Conservation (phyloP, 2,329 filamentous ascomycete species). For the Setomelanomma holmii region DNA sequence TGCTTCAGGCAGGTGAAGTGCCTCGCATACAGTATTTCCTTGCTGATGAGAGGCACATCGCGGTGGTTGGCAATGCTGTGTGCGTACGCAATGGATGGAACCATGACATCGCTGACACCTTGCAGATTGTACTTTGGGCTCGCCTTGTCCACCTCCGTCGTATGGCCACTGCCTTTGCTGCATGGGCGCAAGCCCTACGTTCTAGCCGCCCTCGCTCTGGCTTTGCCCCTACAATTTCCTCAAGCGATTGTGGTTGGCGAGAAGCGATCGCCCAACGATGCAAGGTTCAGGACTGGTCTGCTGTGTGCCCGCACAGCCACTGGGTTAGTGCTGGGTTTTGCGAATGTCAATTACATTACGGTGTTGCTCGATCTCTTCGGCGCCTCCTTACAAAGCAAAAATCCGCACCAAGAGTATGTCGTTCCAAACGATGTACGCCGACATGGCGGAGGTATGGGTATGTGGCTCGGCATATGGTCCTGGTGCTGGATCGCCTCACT, state of each 20-base stretch:
- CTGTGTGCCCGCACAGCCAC: slow-evolving; percentile 70
- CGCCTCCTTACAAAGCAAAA: slow-evolving; percentile 73
- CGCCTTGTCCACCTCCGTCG: slow-evolving; percentile 72
- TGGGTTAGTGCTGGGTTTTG: slow-evolving; percentile 74
- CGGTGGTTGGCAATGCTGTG: slow-evolving; percentile 76
- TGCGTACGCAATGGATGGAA: slow-evolving; percentile 26
- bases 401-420: slow-evolving; percentile 75
- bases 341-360: slow-evolving; percentile 77
- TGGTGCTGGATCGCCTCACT: slow-evolving; percentile 79
- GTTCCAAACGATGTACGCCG: slow-evolving; percentile 72
- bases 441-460: slow-evolving; percentile 78
- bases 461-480: slow-evolving; percentile 71
- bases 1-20: slow-evolving; percentile 68
- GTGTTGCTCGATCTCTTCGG: slow-evolving; percentile 78
- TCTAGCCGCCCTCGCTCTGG: slow-evolving; percentile 70
- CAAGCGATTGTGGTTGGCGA: slow-evolving; percentile 72
- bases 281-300: slow-evolving; percentile 66
- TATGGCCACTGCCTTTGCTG: slow-evolving; percentile 76
- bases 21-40: slow-evolving; percentile 82
- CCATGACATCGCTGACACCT: slow-evolving; percentile 9
- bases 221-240: slow-evolving; percentile 77
- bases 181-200: slow-evolving; percentile 81
- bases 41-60: slow-evolving; percentile 70
- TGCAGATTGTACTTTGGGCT: slow-evolving; percentile 70
- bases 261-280: slow-evolving; percentile 63